phyloP scores from a whole-genome alignment of 1,284 basidiomycete genomes.

The Ceratobasidium sp. region DNA sequence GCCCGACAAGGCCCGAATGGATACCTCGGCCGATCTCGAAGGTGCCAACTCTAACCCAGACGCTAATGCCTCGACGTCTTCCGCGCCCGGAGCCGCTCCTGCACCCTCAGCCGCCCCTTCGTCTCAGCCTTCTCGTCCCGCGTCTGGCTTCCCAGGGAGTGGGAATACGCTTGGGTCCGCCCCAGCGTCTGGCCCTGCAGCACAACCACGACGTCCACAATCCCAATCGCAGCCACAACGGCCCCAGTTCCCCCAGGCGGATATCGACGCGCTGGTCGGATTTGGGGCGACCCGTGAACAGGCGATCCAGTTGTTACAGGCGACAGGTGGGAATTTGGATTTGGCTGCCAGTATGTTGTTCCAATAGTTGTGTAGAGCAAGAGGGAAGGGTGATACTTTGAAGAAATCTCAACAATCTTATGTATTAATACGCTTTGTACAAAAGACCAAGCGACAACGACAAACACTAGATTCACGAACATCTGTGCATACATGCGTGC shows the following conservation, averaged over 20 bases:
- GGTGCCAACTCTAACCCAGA: background rate
- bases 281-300: constrained; percentile 81
- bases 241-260: constrained; percentile 67
- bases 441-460: background rate
- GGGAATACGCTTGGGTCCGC: constrained; percentile 18
- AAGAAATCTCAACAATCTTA: background rate
- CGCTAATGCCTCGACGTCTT: constrained; percentile 25
- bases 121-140: constrained; percentile 1
- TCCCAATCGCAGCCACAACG: constrained; percentile 1
- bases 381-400: background rate
- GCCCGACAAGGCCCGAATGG: constrained; percentile 77
- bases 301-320: constrained; percentile 81
- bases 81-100: background rate
- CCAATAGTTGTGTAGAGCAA: constrained; percentile 31
- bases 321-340: constrained; percentile 88
- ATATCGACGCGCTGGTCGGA: constrained; percentile 72
- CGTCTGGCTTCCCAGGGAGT: constrained; percentile 17
- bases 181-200: constrained; percentile 17
- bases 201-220: background rate
- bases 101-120: background rate
- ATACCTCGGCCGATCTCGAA: constrained; percentile 43
- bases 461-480: background rate
- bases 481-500: background rate
- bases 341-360: constrained; percentile 91
- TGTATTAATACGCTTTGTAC: constrained; percentile 10